These are phyloP conservation scores for Rhododendron simsii DNA, from an alignment of 148 eudicot genomes.

Conservation along the genomic window DNA sequence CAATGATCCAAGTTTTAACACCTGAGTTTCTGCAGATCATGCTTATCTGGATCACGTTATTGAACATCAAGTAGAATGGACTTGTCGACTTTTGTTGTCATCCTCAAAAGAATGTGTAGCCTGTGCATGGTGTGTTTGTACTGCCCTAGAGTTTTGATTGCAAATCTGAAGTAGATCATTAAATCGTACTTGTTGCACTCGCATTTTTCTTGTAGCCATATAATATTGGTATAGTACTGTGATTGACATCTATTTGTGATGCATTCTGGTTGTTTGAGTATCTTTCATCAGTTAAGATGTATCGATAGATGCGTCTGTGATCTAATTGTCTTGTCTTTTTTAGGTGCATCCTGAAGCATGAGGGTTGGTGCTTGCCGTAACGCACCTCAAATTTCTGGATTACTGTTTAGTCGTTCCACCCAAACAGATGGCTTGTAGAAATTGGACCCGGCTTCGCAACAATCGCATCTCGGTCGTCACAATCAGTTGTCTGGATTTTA, in stretches of 20 bases:
- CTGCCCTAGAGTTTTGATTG: background rate
- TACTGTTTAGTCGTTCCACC: background rate
- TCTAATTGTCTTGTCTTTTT: background rate
- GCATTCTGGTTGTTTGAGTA: background rate
- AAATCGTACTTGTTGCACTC: background rate
- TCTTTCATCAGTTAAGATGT: background rate
- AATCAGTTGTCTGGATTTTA: background rate
- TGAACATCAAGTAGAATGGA: background rate
- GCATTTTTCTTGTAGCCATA: no score
- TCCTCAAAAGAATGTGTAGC: background rate
- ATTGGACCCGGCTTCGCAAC: background rate
- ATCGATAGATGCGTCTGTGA: background rate
- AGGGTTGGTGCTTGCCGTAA: background rate
- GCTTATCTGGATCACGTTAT: background rate
- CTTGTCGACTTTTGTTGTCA: background rate
- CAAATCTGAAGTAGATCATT: background rate
- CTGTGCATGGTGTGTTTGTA: background rate
- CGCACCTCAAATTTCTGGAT: background rate
- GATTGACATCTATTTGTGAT: background rate
- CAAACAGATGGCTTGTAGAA: background rate
- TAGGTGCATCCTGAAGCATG: background rate
- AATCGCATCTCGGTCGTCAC: background rate
- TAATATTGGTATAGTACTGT: no score
- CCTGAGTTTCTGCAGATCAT: background rate
- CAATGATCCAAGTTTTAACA: background rate